Conservation (phyloP, 805 yeast species). For the Clavispora santaluciae region DNA sequence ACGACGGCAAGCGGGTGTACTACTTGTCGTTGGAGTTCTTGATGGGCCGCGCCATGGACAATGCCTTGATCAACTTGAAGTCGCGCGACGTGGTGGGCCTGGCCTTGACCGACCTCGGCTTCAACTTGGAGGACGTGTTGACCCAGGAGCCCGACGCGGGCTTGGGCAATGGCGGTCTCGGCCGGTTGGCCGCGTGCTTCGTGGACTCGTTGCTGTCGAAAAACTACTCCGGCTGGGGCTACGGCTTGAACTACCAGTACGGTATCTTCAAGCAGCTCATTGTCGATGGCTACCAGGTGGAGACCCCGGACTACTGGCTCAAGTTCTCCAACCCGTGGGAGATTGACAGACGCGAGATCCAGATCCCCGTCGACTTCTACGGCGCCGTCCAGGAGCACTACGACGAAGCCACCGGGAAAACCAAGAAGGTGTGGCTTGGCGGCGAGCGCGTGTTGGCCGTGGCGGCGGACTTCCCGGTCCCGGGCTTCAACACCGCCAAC, state of each 20-base stretch:
- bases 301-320: constrained; percentile 92
- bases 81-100: constrained; percentile 52
- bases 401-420: constrained; percentile 51
- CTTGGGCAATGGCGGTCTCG: constrained; percentile 92
- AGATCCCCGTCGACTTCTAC: constrained; percentile 85
- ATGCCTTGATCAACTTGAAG: constrained; percentile 80
- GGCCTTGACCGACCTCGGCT: constrained; percentile 65
- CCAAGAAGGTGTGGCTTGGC: constrained; percentile 71
- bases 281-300: constrained; percentile 90
- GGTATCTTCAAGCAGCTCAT: constrained; percentile 90
- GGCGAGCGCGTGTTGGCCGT: constrained; percentile 87
- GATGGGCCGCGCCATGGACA: constrained; percentile 94
- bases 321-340: constrained; percentile 92
- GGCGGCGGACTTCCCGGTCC: constrained; percentile 89
- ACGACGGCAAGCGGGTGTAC: constrained; percentile 81
- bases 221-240: constrained; percentile 94
- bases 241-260: constrained; percentile 87
- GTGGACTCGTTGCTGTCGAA: constrained; percentile 83
- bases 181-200: constrained; percentile 92
- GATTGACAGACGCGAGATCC: constrained; percentile 78
- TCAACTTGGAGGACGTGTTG: constrained; percentile 79
- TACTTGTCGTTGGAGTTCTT: constrained; percentile 83
- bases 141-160: constrained; percentile 92
- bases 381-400: constrained; percentile 64
- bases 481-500: constrained; percentile 77